A percentile compares a stretch with the other conserved stretches of the same genome.
Evolutionary conservation across 768 basidiomycete genomes (phyloP).

Genomic region (Hericium rajendrae): DNA sequence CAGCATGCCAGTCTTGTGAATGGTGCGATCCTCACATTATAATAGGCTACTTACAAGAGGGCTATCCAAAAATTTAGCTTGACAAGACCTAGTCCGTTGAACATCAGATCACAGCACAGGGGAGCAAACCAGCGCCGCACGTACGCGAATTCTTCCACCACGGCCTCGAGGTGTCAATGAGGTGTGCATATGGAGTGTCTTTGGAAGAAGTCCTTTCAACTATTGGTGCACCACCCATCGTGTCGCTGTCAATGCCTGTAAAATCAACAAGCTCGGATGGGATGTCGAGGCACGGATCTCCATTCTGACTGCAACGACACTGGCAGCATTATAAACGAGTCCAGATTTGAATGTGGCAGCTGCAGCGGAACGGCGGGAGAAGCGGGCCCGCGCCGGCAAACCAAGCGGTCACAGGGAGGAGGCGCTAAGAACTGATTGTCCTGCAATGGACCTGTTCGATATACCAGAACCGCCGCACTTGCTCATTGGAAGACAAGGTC

Average conservation of each 20-base stretch:
- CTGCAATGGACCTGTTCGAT: background rate
- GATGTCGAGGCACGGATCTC: too few relatives aligned
- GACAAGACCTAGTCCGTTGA: slow-evolving; percentile 1
- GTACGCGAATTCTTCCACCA: slow-evolving; percentile 15
- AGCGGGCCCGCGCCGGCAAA: background rate
- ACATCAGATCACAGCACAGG: background rate
- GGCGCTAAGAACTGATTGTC: background rate
- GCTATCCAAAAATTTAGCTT: slow-evolving; percentile 17
- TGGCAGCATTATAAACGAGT: too few relatives aligned
- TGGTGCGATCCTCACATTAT: background rate
- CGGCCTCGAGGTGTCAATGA: slow-evolving; percentile 8
- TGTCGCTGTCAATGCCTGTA: too few relatives aligned
- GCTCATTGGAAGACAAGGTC: too few relatives aligned
- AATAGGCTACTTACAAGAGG: slow-evolving; percentile 7
- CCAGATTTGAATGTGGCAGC: too few relatives aligned
- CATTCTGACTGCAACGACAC: too few relatives aligned
- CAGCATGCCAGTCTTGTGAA: background rate
- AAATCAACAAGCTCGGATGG: too few relatives aligned
- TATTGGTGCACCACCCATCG: background rate
- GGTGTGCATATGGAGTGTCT: slow-evolving; percentile 2
- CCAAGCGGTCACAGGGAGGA: background rate
- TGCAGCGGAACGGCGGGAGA: background rate
- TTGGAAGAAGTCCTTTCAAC: background rate
- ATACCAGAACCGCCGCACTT: too few relatives aligned
- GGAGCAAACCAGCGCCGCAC: background rate